Evolutionary conservation across 257 asterid genomes (phyloP), one percentile per base, ranked within the genome.

Genomic region (Mitragyna speciosa): DNA sequence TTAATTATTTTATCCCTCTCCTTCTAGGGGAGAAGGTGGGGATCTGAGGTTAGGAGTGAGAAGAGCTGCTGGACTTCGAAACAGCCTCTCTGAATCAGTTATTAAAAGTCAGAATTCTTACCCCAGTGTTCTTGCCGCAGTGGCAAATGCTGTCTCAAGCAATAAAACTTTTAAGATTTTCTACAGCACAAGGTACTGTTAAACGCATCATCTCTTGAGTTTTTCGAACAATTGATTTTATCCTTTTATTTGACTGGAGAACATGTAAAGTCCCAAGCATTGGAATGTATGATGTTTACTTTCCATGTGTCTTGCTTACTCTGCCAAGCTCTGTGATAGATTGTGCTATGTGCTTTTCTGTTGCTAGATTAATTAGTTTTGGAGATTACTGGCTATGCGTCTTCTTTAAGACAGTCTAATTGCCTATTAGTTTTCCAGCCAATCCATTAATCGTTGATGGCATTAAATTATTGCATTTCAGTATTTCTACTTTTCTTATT

Each of bases 51-150:
- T 96, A 89, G 99, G 99, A 63, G 89, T 96, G 76, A 89, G 98
- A 87, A 86, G 97, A 90, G 97, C 99, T 69, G 94, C 97, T 85
- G 92, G 97, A 26, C 95, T 96, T 61, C 89, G 96, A 88, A 90
- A 90, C 76, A 95, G 97, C 52, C 86, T 96, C 45, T 97, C 98
- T 78, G 99, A 96, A 79, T 92, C 94, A 4, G 68, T 96, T 69
- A 89, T 94, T 39, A 92, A 90, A 82, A 90, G 80, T 80, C 99
- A 95, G 89, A 88, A 70, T 82, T 87, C 95, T 80, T 90, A 87
- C 84, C 88, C 93, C 77, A 87, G 82, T 81, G 91, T 94, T 73
- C 97, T 96, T 36, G 90, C 94, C 7, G 86, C 93, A 12, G 94
- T 90, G 70, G 96, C 97, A 58, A 89, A 85, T 77, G 94, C 98